Base-by-base conservation (phyloP, 2,329 filamentous ascomycete species). In the Cladosporium phlei region DNA sequence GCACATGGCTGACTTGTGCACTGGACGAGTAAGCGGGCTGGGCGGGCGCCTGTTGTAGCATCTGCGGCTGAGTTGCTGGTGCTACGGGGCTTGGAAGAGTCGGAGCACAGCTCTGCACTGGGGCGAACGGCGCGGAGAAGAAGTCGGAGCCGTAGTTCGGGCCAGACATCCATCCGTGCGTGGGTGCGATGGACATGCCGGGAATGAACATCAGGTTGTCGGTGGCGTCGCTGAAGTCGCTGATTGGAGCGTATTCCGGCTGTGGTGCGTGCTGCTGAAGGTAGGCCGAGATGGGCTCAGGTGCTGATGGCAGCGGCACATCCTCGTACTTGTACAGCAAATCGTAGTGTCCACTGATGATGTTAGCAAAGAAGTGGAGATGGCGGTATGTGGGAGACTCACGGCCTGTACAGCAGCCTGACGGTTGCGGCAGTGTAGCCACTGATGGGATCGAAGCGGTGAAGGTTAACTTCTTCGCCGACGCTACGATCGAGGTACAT, bases 401-500 rank as follows among this genome's bases (percentile, higher is more conserved):
- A 83, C 79, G 81, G 81, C 59, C 81, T 72, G 59, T 85, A 85
- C 19, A 85, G 71, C n/a, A 85, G 67, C 52, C 78, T 72, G 72
- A 94, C 63, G 71, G 82, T 77, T 70, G 90, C 61, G 75, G 63
- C 54, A 11, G 76, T 50, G 77, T 64, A 63, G 42, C 53, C 59
- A 24, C 62, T 56, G 65, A 62, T 59, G n/a, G 69, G 67, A 48
- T 73, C 82, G 57, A 85, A 80, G 17, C 77, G 76, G 62, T 86
- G 82, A 24, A 75, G 78, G 61, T 87, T 95, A 58, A 88, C 87
- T 58, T 86, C 77, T 37, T 78, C 76, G 14, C 89, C 90, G 35
- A 81, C 74, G 59, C 86, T 95, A 57, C 88, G 82, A 63, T 97
- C 93, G 7, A 98, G 79, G 63, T 97, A 96, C 45, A 88, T 82